phyloP scores from a whole-genome alignment of 495 filamentous ascomycete genomes.

The Penicillium cataractarum region DNA sequence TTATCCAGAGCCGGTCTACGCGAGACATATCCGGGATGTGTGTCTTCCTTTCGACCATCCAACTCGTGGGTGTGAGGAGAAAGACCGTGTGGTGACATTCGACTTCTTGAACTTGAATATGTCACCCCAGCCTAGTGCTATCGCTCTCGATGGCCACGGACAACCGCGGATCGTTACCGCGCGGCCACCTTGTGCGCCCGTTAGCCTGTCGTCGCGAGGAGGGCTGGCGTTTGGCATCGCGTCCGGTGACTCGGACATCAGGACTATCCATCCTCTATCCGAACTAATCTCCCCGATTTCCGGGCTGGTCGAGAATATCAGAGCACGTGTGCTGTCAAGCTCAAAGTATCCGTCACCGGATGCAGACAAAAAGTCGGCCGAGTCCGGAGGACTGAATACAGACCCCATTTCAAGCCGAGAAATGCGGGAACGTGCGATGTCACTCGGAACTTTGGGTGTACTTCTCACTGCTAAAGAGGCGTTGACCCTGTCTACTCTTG shows the following conservation, averaged over 20 bases:
- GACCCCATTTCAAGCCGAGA: conserved; percentile 50
- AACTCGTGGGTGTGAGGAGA: conserved; percentile 50
- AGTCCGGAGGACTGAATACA: conserved; percentile 7
- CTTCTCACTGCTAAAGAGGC: conserved; percentile 44
- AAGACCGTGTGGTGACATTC: conserved; percentile 77
- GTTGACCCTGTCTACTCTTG: conserved; percentile 49
- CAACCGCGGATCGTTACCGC: conserved; percentile 64
- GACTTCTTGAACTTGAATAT: conserved; percentile 76
- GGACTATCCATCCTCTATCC: conserved; percentile 37
- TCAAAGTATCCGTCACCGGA: conserved; percentile 15
- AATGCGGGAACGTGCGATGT: conserved; percentile 41
- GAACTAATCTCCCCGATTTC: conserved; percentile 36
- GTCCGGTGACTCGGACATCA: conserved; percentile 34
- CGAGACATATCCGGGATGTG: conserved; percentile 53
- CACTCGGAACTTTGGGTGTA: conserved; percentile 28
- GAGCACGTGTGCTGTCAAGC: conserved; percentile 28
- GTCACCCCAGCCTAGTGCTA: conserved; percentile 62
- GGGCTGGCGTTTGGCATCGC: conserved; percentile 40
- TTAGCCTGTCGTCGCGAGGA: conserved; percentile 51
- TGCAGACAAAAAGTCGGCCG: conserved; percentile 13
- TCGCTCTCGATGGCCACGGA: conserved; percentile 72
- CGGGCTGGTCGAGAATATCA: conserved; percentile 35
- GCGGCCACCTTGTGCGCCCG: conserved; percentile 59
- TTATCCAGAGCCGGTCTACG: conserved; percentile 50
- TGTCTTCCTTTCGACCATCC: conserved; percentile 48